phyloP scores from a whole-genome alignment of 1,139 yeast genomes.

The Diutina sp. region DNA sequence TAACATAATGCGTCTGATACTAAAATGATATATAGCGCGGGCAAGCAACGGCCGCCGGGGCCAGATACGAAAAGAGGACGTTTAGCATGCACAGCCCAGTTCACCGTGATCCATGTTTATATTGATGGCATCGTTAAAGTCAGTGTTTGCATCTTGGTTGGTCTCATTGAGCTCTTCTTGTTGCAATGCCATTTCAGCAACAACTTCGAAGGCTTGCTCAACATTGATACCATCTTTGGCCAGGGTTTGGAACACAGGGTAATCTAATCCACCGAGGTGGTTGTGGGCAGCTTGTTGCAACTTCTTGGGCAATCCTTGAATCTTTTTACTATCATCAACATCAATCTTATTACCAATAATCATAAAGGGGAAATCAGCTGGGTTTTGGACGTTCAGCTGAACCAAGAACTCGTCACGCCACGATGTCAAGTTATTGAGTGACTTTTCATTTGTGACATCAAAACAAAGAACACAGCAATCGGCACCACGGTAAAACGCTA shows the following conservation, averaged over 20 bases:
- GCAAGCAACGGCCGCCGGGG: background rate
- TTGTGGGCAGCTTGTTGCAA: slow-evolving; percentile 74
- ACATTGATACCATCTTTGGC: slow-evolving; percentile 93
- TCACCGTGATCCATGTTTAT: slow-evolving; percentile 81
- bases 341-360: slow-evolving; percentile 92
- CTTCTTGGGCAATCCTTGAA: slow-evolving; percentile 63
- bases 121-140: slow-evolving; percentile 91
- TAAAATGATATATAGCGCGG: background rate
- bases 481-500: slow-evolving; percentile 95
- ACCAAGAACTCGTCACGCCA: slow-evolving; percentile 95
- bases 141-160: slow-evolving; percentile 60
- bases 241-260: slow-evolving; percentile 89
- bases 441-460: slow-evolving; percentile 87
- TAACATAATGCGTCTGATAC: background rate
- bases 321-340: slow-evolving; percentile 82
- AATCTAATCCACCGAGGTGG: slow-evolving; percentile 62
- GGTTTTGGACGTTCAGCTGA: slow-evolving; percentile 87
- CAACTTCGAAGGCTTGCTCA: slow-evolving; percentile 90
- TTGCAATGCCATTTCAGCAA: slow-evolving; percentile 87
- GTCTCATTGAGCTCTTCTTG: slow-evolving; percentile 84
- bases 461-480: slow-evolving; percentile 95
- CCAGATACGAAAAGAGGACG: background rate
- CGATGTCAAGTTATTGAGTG: slow-evolving; percentile 76
- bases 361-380: slow-evolving; percentile 91
- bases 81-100: slow-evolving; percentile 59